These are phyloP conservation scores for Paracoccidioides lutzii DNA, from an alignment of 2,329 filamentous ascomycete species.

Conservation along the genomic window DNA sequence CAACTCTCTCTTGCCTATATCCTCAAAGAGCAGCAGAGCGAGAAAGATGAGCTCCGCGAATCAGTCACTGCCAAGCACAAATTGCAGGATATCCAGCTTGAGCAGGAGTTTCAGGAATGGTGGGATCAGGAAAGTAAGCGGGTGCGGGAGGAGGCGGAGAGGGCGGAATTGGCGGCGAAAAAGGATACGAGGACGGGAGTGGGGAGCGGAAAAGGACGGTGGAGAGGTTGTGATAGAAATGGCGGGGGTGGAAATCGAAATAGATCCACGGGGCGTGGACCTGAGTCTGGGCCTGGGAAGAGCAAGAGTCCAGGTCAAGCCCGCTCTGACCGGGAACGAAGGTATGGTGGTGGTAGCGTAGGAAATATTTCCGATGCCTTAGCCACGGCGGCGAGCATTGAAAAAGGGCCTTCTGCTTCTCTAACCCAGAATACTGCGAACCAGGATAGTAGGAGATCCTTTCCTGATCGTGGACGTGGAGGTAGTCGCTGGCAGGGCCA, in stretches of 20 bases:
- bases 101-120: conserved; percentile 95
- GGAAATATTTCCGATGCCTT: background rate
- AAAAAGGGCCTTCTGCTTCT: background rate
- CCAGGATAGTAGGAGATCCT: background rate
- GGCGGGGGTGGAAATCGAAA: background rate
- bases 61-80: conserved; percentile 70
- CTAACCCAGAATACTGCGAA: background rate
- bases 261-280: conserved; percentile 1
- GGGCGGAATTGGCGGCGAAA: conserved; percentile 19
- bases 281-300: background rate
- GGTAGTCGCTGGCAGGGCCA: background rate
- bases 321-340: background rate
- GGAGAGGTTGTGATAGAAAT: conserved; percentile 12
- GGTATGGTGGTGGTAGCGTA: background rate
- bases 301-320: background rate
- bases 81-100: conserved; percentile 86
- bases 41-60: conserved; percentile 71
- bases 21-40: conserved; percentile 69
- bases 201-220: conserved; percentile 5
- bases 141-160: conserved; percentile 50
- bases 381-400: background rate
- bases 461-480: conserved; percentile 1
- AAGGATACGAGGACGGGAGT: conserved; percentile 1
- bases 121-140: conserved; percentile 76
- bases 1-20: conserved; percentile 78